Evolutionary conservation across 495 filamentous ascomycete species (phyloP).

Genomic region (Polyplosphaeria fusca): DNA sequence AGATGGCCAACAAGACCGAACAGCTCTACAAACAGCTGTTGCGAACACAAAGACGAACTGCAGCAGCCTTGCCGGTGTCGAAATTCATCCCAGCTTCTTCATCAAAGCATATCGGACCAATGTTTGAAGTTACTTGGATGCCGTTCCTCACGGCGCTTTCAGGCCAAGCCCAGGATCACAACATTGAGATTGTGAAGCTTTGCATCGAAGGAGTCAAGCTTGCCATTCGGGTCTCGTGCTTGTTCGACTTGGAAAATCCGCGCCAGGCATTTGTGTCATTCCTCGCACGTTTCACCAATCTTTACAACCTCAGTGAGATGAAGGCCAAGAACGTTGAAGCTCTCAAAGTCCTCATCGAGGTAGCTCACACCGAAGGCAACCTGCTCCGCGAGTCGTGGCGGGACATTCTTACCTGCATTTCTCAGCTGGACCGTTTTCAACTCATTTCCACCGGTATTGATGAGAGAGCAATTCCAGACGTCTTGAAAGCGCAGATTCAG

Average conservation of each 20-base stretch:
- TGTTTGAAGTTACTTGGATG: conserved; percentile 99
- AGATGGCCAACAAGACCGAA: conserved; percentile 84
- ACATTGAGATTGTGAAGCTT: conserved; percentile 81
- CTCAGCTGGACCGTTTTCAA: conserved; percentile 92
- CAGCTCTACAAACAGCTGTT: conserved; percentile 90
- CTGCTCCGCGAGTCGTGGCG: conserved; percentile 86
- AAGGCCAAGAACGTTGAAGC: conserved; percentile 95
- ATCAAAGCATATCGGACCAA: conserved; percentile 90
- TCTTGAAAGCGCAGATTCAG: conserved; percentile 76
- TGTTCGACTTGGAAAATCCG: conserved; percentile 88
- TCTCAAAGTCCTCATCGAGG: conserved; percentile 81
- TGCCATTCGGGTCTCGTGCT: conserved; percentile 84
- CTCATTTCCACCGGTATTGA: conserved; percentile 93
- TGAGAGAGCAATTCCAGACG: conserved; percentile 86
- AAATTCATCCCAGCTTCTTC: conserved; percentile 90
- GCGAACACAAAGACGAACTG: conserved; percentile 74
- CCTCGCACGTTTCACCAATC: conserved; percentile 86
- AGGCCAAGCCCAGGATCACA: conserved; percentile 85
- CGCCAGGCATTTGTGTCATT: conserved; percentile 92
- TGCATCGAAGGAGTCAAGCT: conserved; percentile 95
- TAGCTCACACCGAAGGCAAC: conserved; percentile 90
- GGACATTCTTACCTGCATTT: conserved; percentile 91
- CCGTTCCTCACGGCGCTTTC: conserved; percentile 92
- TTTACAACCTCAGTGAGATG: conserved; percentile 94
- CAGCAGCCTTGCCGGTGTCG: conserved; percentile 61